Evolutionary conservation across 2,329 filamentous ascomycete genomes (phyloP).

Genomic region (Aureobasidium mangrovei): DNA sequence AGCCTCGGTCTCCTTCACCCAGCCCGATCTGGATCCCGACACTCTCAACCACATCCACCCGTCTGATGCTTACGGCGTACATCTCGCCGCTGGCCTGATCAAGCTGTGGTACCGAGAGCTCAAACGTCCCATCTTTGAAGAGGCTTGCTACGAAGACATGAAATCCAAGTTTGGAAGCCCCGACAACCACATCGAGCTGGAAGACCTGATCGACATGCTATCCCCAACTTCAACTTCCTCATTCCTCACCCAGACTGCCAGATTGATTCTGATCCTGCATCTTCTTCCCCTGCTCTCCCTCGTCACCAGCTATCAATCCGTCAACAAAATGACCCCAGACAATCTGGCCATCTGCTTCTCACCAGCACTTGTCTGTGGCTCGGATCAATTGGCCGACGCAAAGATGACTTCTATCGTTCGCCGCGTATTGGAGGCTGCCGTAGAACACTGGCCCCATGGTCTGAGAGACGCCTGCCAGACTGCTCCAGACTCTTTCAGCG

Average conservation of each 20-base stretch:
- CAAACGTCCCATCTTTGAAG: constrained; percentile 43
- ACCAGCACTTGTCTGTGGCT: constrained; percentile 43
- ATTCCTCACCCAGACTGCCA: constrained; percentile 36
- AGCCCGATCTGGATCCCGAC: constrained; percentile 29
- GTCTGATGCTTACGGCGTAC: constrained; percentile 45
- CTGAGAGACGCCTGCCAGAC: constrained; percentile 36
- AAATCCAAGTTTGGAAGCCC: constrained; percentile 35
- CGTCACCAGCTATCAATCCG: constrained; percentile 36
- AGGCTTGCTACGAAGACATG: constrained; percentile 39
- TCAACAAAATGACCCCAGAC: constrained; percentile 47
- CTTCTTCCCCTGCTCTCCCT: constrained; percentile 43
- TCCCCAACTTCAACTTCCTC: constrained; percentile 39
- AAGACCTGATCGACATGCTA: constrained; percentile 38
- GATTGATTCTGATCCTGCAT: constrained; percentile 42
- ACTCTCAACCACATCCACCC: constrained; percentile 38
- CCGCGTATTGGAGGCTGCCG: constrained; percentile 40
- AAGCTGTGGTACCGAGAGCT: constrained; percentile 49
- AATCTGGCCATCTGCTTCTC: constrained; percentile 48
- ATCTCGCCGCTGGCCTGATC: constrained; percentile 45
- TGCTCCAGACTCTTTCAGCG: constrained; percentile 28
- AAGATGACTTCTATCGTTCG: constrained; percentile 45
- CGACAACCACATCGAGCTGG: constrained; percentile 30
- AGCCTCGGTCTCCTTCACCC: constrained; percentile 27
- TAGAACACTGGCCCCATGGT: constrained; percentile 37
- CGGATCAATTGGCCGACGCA: constrained; percentile 47